phyloP scores from a whole-genome alignment of 192 early-diverging fungal genomes.

The Funneliformis mosseae region DNA sequence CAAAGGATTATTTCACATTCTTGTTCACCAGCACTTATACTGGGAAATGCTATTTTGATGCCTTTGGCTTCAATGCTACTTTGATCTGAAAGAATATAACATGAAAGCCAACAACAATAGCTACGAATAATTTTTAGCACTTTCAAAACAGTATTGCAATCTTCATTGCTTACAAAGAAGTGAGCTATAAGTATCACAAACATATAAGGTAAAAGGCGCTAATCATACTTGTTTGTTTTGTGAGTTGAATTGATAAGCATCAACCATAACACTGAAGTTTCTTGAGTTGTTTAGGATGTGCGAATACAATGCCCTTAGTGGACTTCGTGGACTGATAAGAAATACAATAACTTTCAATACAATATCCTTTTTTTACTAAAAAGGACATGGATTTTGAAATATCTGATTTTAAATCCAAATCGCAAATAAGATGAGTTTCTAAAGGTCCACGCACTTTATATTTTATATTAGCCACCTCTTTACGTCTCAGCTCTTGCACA shows the following conservation, averaged over 20 bases:
- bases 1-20: conserved; percentile 32
- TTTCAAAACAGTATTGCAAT: conserved; percentile 11
- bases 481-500: neutral
- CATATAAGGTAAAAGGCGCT: neutral
- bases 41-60: neutral
- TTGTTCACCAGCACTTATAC: conserved; percentile 6
- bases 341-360: no score
- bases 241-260: neutral
- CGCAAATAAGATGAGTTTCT: neutral
- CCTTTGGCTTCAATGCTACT: no score
- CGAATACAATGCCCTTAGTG: no score
- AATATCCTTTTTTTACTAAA: no score
- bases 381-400: no score
- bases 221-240: neutral
- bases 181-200: neutral
- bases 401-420: neutral
- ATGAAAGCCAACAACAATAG: neutral
- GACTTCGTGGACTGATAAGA: no score
- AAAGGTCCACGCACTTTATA: neutral
- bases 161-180: conserved; percentile 30
- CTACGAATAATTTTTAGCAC: conserved; percentile 25
- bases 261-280: neutral
- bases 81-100: conserved; percentile 8
- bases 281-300: neutral
- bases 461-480: conserved; percentile 2